These are phyloP conservation scores for Daedalea quercina DNA, from an alignment of 768 basidiomycete species.

Conservation along the genomic window DNA sequence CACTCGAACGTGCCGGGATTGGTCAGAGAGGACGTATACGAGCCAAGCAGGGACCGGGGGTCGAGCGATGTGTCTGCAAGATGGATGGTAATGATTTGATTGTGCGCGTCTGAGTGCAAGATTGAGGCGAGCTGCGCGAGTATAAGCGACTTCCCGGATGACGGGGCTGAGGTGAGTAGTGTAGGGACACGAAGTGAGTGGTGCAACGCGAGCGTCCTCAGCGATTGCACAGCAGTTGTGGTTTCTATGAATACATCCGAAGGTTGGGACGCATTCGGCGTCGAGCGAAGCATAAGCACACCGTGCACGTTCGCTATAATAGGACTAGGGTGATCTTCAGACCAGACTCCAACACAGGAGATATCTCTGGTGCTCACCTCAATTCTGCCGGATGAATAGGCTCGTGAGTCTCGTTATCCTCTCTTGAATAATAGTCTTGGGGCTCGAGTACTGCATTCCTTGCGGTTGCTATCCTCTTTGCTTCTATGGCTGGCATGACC, in stretches of 20 bases:
- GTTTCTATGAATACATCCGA: conserved; percentile 49
- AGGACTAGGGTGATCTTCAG: conserved; percentile 35
- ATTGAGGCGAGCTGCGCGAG: conserved; percentile 67
- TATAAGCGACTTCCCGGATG: conserved; percentile 81
- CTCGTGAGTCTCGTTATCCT: conserved; percentile 27
- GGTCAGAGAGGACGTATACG: conserved; percentile 81
- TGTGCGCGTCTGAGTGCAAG: conserved; percentile 51
- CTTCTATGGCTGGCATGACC: conserved; percentile 72
- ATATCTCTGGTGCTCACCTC: conserved; percentile 36
- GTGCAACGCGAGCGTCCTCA: conserved; percentile 57
- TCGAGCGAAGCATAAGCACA: conserved; percentile 51
- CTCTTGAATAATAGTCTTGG: conserved; percentile 40
- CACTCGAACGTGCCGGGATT: conserved; percentile 89
- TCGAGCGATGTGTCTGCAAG: conserved; percentile 95
- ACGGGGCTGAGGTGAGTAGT: conserved; percentile 79
- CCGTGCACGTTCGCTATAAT: conserved; percentile 58
- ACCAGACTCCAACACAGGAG: not conserved
- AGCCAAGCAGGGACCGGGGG: conserved; percentile 87
- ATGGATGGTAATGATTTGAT: conserved; percentile 79
- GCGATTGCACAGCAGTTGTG: conserved; percentile 46
- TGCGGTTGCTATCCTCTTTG: conserved; percentile 46
- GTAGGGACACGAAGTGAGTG: conserved; percentile 67
- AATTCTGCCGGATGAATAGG: conserved; percentile 42
- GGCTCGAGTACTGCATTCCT: conserved; percentile 37
- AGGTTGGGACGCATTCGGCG: conserved; percentile 17